phyloP scores from a whole-genome alignment of 164 flowering plant species.

The Aristolochia fimbriata region DNA sequence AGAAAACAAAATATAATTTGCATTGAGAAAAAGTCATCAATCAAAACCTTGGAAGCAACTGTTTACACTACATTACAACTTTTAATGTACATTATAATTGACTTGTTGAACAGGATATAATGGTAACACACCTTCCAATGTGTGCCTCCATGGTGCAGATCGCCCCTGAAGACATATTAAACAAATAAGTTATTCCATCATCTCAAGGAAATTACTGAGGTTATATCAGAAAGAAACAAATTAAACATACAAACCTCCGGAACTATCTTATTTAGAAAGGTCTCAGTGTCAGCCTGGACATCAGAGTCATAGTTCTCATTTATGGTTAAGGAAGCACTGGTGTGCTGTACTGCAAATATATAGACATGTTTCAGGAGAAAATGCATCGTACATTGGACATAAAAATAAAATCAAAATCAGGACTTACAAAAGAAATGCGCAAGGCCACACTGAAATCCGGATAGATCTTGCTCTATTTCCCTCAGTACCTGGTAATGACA shows the following conservation, averaged over 20 bases:
- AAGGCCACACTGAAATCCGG: slow-evolving; percentile 82
- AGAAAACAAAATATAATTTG: no score
- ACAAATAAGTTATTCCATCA: slow-evolving; percentile 4
- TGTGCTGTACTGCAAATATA: slow-evolving; percentile 75
- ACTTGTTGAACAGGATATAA: not conserved
- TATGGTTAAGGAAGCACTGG: slow-evolving; percentile 95
- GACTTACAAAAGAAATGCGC: slow-evolving; percentile 86
- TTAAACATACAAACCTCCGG: slow-evolving; percentile 56
- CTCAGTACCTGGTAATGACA: slow-evolving; percentile 48
- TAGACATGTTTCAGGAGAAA: not conserved
- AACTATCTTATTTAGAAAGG: slow-evolving; percentile 79
- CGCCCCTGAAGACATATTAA: slow-evolving; percentile 41
- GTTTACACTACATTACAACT: not conserved
- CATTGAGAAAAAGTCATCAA: no score
- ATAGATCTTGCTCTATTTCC: slow-evolving; percentile 77
- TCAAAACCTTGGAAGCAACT: no score
- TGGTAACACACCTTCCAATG: slow-evolving; percentile 61
- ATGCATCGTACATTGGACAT: not conserved
- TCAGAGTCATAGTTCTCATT: slow-evolving; percentile 96
- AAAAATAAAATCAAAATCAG: not conserved
- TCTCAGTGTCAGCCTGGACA: slow-evolving; percentile 89
- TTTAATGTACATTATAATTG: not conserved
- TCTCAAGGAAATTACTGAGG: not conserved
- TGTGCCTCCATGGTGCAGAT: slow-evolving; percentile 97
- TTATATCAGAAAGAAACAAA: not conserved